Evolutionary conservation across 129 eudicot genomes (phyloP).

Genomic region (Chrysanthemum lavandulifolium): DNA sequence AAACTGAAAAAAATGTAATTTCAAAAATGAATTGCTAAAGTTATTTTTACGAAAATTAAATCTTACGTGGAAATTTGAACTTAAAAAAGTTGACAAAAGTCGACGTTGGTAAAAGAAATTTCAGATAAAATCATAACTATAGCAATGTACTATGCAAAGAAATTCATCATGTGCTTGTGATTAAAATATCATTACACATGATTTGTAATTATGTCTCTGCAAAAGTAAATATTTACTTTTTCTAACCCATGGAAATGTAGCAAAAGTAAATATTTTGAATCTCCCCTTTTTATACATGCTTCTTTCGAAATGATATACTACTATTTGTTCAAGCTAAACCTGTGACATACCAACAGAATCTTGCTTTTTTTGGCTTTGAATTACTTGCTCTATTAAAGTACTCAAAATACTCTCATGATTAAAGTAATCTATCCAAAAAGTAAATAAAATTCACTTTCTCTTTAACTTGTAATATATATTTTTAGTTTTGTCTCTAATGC

Average conservation of each 20-base stretch:
- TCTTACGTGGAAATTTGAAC: not conserved
- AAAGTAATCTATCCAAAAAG: constrained; percentile 43
- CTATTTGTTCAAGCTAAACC: constrained; percentile 16
- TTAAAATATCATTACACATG: constrained; percentile 44
- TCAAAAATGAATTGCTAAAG: not conserved
- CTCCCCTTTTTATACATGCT: constrained; percentile 39
- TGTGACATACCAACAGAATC: constrained; percentile 36
- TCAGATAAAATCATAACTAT: not conserved
- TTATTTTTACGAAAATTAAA: not conserved
- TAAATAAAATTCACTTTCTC: constrained; percentile 23
- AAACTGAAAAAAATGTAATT: too few species aligned
- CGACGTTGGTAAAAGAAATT: not conserved
- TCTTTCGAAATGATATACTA: constrained; percentile 17
- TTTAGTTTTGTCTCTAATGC: constrained; percentile 17
- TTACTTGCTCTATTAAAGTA: constrained; percentile 39
- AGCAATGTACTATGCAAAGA: constrained; percentile 1
- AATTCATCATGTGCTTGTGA: constrained; percentile 33
- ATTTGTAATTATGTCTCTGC: constrained; percentile 23
- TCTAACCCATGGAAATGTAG: constrained; percentile 22
- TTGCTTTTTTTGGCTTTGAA: constrained; percentile 47
- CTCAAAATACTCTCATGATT: constrained; percentile 37
- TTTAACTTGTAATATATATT: not conserved
- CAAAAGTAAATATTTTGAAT: constrained; percentile 35
- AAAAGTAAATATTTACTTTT: constrained; percentile 27
- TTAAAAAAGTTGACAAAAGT: not conserved